These are phyloP conservation scores for Geosmithia putterillii DNA, from an alignment of 2,329 filamentous ascomycete species.

Conservation along the genomic window DNA sequence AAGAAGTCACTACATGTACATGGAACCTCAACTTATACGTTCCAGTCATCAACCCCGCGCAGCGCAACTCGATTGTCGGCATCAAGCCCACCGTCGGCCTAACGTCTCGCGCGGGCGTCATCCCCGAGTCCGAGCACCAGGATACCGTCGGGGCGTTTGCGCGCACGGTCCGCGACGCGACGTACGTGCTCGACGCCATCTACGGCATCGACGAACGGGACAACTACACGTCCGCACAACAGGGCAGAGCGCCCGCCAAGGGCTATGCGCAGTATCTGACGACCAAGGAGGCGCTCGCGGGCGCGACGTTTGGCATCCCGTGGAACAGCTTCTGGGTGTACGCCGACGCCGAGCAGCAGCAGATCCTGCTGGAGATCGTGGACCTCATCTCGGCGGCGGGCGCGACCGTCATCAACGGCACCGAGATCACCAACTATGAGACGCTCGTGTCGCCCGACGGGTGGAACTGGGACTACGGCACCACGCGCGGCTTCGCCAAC, in stretches of 20 bases:
- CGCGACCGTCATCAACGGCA: conserved; percentile 56
- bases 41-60: conserved; percentile 59
- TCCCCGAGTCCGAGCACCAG: conserved; percentile 56
- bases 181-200: conserved; percentile 46
- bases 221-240: conserved; percentile 41
- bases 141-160: conserved; percentile 59
- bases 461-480: conserved; percentile 67
- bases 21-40: too few relatives aligned
- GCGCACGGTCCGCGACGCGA: conserved; percentile 55
- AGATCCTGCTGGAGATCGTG: conserved; percentile 33
- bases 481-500: conserved; percentile 48
- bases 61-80: conserved; percentile 56
- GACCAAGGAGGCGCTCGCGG: conserved; percentile 38
- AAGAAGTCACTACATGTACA: too few relatives aligned
- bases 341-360: conserved; percentile 41
- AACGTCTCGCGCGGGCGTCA: conserved; percentile 49
- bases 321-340: conserved; percentile 57
- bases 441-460: conserved; percentile 50
- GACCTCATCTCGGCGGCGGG: conserved; percentile 45
- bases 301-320: conserved; percentile 56
- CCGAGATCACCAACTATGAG: conserved; percentile 52
- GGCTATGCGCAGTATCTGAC: conserved; percentile 48
- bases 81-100: conserved; percentile 67
- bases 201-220: conserved; percentile 51
- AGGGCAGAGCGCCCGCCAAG: conserved; percentile 30